Conservation (phyloP, 176 grass and related monocot species). For the Phragmites australis region DNA sequence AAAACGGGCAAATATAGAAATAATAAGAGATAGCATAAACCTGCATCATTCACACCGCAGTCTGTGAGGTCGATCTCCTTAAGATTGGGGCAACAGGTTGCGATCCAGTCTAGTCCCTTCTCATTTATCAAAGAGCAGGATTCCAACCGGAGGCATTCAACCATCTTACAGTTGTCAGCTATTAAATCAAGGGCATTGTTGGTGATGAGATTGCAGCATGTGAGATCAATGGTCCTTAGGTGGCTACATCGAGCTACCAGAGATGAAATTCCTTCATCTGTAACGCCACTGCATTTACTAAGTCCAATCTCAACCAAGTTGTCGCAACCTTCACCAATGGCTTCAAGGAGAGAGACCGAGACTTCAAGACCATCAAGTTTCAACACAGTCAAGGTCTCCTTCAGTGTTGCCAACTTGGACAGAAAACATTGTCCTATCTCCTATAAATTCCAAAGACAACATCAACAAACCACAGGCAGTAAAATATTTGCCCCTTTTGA, state of each 20-base stretch:
- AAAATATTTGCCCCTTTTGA: slow-evolving; percentile 6
- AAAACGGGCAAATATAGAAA: slow-evolving; percentile 17
- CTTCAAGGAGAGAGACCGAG: slow-evolving; percentile 53
- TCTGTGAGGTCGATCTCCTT: slow-evolving; percentile 97
- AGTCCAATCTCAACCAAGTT: slow-evolving; percentile 87
- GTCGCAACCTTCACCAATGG: slow-evolving; percentile 62
- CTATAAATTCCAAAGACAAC: slow-evolving; percentile 48
- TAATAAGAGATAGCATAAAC: slow-evolving; percentile 37
- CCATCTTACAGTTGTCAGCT: slow-evolving; percentile 75
- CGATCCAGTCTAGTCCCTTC: slow-evolving; percentile 68
- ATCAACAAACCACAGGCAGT: slow-evolving; percentile 12
- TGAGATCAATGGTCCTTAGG: slow-evolving; percentile 78
- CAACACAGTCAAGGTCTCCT: slow-evolving; percentile 66
- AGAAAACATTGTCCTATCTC: slow-evolving; percentile 66
- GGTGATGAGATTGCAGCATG: slow-evolving; percentile 70
- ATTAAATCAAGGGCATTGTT: slow-evolving; percentile 69
- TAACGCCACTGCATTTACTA: slow-evolving; percentile 80
- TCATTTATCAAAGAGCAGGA: slow-evolving; percentile 82
- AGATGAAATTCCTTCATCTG: slow-evolving; percentile 73
- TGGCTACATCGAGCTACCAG: slow-evolving; percentile 64
- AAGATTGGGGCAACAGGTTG: slow-evolving; percentile 66
- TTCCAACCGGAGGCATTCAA: slow-evolving; percentile 70
- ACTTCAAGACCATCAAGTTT: slow-evolving; percentile 87
- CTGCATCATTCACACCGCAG: slow-evolving; percentile 72
- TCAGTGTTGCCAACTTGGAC: slow-evolving; percentile 63